Conservation (phyloP, 2,329 filamentous ascomycete genomes). For the Apiospora pterosperma region DNA sequence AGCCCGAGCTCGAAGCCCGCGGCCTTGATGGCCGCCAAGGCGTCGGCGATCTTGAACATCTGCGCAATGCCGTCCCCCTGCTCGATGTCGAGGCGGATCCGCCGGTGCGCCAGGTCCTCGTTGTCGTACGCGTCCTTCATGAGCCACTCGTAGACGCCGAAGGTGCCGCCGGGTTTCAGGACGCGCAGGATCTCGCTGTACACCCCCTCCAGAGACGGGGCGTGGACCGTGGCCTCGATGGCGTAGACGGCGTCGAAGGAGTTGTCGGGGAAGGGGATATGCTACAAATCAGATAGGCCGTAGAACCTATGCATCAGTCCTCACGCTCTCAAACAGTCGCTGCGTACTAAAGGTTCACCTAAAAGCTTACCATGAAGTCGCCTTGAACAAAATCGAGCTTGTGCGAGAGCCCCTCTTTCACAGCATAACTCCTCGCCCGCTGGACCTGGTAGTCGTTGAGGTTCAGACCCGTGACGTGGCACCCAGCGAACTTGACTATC, state of each 20-base stretch:
- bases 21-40: conserved; percentile 61
- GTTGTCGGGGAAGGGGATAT: conserved; percentile 72
- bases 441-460: conserved; percentile 82
- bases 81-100: conserved; percentile 72
- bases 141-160: conserved; percentile 78
- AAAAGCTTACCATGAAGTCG: conserved; percentile 63
- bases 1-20: conserved; percentile 67
- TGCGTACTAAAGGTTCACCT: background rate
- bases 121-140: conserved; percentile 77
- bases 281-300: conserved; percentile 32
- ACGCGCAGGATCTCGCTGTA: conserved; percentile 73
- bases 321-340: background rate
- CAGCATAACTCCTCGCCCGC: conserved; percentile 64
- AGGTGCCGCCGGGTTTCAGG: conserved; percentile 72
- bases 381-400: conserved; percentile 69
- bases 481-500: conserved; percentile 70
- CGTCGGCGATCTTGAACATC: conserved; percentile 70
- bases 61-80: conserved; percentile 75
- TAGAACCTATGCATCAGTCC: background rate
- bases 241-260: conserved; percentile 74
- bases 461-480: conserved; percentile 68
- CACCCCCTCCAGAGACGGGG: conserved; percentile 67
- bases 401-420: conserved; percentile 61
- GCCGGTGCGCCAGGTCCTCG: conserved; percentile 61
- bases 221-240: conserved; percentile 75